Conservation (phyloP, 345 rosid species). For the Citrus trifoliata region DNA sequence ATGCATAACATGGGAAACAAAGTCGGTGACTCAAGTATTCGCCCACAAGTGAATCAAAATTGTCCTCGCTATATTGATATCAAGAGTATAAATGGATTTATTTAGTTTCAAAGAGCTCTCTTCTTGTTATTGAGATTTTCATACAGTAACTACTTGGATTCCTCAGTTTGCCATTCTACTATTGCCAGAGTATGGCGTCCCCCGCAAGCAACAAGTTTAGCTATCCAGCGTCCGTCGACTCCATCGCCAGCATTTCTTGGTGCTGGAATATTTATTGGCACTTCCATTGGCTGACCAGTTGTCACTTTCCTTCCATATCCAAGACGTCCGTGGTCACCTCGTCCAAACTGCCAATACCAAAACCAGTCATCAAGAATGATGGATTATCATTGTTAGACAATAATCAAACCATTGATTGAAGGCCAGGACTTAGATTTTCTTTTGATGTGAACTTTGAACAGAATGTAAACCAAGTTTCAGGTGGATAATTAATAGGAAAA, state of each 20-base stretch:
- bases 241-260: constrained; percentile 36
- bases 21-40: background rate
- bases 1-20: background rate
- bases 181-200: constrained; percentile 93
- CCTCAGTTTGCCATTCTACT: constrained; percentile 62
- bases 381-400: background rate
- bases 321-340: constrained; percentile 97
- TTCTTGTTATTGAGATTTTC: background rate
- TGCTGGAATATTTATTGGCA: constrained; percentile 60
- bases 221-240: constrained; percentile 62
- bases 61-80: background rate
- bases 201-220: constrained; percentile 81
- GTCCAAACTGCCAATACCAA: constrained; percentile 65
- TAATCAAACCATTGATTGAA: background rate
- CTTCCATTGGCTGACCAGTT: constrained; percentile 89
- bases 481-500: background rate
- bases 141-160: constrained; percentile 8
- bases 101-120: background rate
- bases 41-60: background rate
- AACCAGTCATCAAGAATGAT: constrained; percentile 3
- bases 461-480: background rate
- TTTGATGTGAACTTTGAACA: background rate
- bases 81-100: background rate
- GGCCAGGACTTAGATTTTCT: background rate
- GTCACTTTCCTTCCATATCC: constrained; percentile 89